phyloP scores from a whole-genome alignment of 306 rosid genomes.

The Phaseolus lunatus region DNA sequence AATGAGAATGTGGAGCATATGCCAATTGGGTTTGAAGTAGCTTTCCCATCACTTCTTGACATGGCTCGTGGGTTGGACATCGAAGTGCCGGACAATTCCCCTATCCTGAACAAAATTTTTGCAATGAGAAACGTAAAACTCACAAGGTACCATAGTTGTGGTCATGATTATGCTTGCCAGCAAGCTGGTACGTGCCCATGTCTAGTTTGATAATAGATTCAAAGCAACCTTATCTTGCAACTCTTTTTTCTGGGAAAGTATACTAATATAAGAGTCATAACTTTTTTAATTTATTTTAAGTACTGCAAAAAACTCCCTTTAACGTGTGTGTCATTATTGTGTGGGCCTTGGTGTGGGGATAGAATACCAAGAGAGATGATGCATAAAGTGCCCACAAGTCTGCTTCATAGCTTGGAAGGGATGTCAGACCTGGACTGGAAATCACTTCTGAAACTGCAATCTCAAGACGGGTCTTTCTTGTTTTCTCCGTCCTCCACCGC shows the following conservation, averaged over 20 bases:
- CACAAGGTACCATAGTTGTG: slow-evolving; percentile 59
- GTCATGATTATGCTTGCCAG: slow-evolving; percentile 46
- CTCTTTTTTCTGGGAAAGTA: slow-evolving; percentile 29
- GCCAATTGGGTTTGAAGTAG: slow-evolving; percentile 93
- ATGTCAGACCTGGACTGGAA: slow-evolving; percentile 85
- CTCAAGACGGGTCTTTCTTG: slow-evolving; percentile 88
- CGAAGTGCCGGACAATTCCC: slow-evolving; percentile 62
- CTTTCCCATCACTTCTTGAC: slow-evolving; percentile 87
- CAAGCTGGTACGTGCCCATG: slow-evolving; percentile 36
- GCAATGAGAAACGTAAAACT: slow-evolving; percentile 72
- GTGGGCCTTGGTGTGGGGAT: slow-evolving; percentile 48
- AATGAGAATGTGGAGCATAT: slow-evolving; percentile 83
- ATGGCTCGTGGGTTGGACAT: slow-evolving; percentile 66
- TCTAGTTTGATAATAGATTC: slow-evolving; percentile 48
- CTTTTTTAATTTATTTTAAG: background rate
- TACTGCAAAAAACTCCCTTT: slow-evolving; percentile 6
- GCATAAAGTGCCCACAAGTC: slow-evolving; percentile 90
- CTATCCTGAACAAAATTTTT: slow-evolving; percentile 70
- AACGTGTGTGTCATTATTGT: slow-evolving; percentile 45
- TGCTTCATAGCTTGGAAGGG: slow-evolving; percentile 96
- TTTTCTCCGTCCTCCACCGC: slow-evolving; percentile 97
- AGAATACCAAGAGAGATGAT: slow-evolving; percentile 89
- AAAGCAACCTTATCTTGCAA: slow-evolving; percentile 51
- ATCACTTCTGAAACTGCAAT: slow-evolving; percentile 83
- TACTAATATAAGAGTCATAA: slow-evolving; percentile 15